Evolutionary conservation across 805 yeast species (phyloP).

Genomic region (Lipomyces lipofer): DNA sequence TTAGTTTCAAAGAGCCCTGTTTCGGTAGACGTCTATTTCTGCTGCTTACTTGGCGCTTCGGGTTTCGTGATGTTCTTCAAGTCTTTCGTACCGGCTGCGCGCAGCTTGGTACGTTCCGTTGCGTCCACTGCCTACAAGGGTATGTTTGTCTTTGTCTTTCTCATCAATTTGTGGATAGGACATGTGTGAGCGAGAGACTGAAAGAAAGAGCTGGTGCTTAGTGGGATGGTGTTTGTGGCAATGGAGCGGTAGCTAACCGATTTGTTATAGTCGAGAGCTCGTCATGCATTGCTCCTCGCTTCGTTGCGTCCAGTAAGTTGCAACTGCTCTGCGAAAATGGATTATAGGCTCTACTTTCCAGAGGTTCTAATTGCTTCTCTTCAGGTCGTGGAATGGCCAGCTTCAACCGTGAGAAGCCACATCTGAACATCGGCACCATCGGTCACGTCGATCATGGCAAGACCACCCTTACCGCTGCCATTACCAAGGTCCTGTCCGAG

Average conservation of each 20-base stretch:
- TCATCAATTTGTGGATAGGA: neutral
- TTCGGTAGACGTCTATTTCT: no score
- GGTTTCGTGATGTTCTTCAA: no score
- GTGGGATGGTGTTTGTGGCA: no score
- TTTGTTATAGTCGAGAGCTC: constrained; percentile 15
- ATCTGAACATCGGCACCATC: constrained; percentile 94
- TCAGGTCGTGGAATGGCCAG: constrained; percentile 46
- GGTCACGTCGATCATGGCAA: constrained; percentile 99
- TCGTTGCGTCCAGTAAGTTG: constrained; percentile 7
- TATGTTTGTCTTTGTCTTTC: constrained; percentile 3
- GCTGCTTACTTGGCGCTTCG: no score
- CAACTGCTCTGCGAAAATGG: neutral
- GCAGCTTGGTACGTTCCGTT: constrained; percentile 20
- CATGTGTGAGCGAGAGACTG: neutral
- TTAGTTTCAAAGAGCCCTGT: no score
- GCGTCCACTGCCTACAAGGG: constrained; percentile 17
- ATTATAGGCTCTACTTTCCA: no score
- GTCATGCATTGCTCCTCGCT: constrained; percentile 8
- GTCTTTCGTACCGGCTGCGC: constrained; percentile 24
- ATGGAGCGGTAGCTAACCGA: constrained; percentile 10
- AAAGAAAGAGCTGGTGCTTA: no score
- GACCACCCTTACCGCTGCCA: constrained; percentile 97
- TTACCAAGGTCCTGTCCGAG: constrained; percentile 87
- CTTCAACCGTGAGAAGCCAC: constrained; percentile 94
- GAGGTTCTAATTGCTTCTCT: neutral